Percentiles rank a stretch among this genome's conserved stretches.
Evolutionary conservation across 495 filamentous ascomycete species (phyloP).

Genomic region (Clohesyomyces aquaticus): DNA sequence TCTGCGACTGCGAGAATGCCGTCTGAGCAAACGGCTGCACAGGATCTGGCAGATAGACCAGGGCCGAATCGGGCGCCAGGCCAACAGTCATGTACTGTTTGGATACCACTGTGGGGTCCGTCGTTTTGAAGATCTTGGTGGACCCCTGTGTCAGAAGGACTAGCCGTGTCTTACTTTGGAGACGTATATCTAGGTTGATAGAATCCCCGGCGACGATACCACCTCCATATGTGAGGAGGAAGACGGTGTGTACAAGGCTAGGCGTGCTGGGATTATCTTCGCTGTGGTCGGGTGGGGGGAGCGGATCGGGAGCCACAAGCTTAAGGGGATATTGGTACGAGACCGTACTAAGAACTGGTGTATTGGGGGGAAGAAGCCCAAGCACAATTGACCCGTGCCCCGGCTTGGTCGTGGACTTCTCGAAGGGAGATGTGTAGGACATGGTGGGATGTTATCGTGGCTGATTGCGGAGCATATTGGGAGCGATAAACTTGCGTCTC

Average conservation of each 20-base stretch:
- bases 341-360: slow-evolving; percentile 71
- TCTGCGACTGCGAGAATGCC: slow-evolving; percentile 79
- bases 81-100: slow-evolving; percentile 69
- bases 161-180: slow-evolving; percentile 68
- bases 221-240: slow-evolving; percentile 92
- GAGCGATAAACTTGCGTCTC: no score
- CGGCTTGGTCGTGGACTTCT: slow-evolving; percentile 67
- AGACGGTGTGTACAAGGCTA: slow-evolving; percentile 67
- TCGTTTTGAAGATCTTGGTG: slow-evolving; percentile 92
- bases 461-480: not conserved
- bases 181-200: slow-evolving; percentile 70
- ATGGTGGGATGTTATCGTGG: slow-evolving; percentile 6
- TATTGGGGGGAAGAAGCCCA: slow-evolving; percentile 69
- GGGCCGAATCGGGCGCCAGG: slow-evolving; percentile 63
- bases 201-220: slow-evolving; percentile 86
- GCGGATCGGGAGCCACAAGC: slow-evolving; percentile 68
- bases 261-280: slow-evolving; percentile 47
- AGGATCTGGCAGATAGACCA: slow-evolving; percentile 94
- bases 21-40: slow-evolving; percentile 84
- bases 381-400: slow-evolving; percentile 80
- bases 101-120: slow-evolving; percentile 60
- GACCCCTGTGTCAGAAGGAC: slow-evolving; percentile 90
- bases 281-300: slow-evolving; percentile 47
- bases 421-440: slow-evolving; percentile 61
- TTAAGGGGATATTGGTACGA: slow-evolving; percentile 95